Conservation (phyloP, 805 yeast species). For the Zygotorulaspora florentina region DNA sequence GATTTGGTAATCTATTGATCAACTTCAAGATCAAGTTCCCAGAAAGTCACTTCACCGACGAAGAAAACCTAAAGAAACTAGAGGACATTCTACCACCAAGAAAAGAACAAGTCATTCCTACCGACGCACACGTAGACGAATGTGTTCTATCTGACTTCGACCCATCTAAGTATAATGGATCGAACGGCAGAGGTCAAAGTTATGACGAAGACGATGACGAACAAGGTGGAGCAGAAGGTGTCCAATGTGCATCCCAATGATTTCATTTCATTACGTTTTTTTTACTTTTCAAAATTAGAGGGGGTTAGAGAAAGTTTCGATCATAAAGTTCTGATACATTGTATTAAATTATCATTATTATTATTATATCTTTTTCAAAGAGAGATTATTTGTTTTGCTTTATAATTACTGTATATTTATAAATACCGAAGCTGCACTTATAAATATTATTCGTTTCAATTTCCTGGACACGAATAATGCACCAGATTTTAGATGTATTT, state of each 20-base stretch:
- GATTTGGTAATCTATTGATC: constrained; percentile 80
- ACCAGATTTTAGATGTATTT: not conserved
- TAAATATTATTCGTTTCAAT: not conserved
- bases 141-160: constrained; percentile 67
- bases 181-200: constrained; percentile 36
- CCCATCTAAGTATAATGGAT: constrained; percentile 51
- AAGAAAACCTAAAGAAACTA: constrained; percentile 67
- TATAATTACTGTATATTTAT: not conserved
- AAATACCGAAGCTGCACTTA: not conserved
- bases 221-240: constrained; percentile 37
- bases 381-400: not conserved
- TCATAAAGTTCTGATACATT: not conserved
- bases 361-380: not conserved
- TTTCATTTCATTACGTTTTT: not conserved
- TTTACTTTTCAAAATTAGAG: not conserved
- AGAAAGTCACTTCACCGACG: constrained; percentile 60
- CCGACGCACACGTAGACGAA: constrained; percentile 74
- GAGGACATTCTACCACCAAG: constrained; percentile 80
- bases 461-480: not conserved
- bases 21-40: constrained; percentile 93
- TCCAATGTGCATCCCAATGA: constrained; percentile 87
- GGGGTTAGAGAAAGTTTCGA: not conserved
- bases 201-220: constrained; percentile 56
- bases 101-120: constrained; percentile 55
- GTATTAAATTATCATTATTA: not conserved